Base-by-base conservation (phyloP, 495 filamentous ascomycete species). In the Penicillium desertorum region DNA sequence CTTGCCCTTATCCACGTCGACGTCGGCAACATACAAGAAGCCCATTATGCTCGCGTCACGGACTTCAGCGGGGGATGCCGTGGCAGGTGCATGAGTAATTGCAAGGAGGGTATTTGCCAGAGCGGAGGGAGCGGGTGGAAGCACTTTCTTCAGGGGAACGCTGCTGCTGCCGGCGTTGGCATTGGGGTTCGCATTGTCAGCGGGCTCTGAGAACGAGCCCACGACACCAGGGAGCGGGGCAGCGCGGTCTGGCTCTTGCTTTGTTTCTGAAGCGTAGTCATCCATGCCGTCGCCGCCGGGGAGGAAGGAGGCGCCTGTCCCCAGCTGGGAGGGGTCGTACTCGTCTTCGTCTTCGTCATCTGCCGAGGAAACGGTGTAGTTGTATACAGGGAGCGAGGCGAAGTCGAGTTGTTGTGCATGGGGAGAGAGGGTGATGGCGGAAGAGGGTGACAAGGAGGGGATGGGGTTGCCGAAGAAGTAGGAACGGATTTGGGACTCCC, bases 381-480 rank as follows among this genome's bases (percentile, higher is more conserved):
- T 85, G 76, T 87, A 96, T 39, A 98, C 80, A 3, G 78, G 79
- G 19, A 96, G 67, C 5, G 87, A 80, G 52, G 82, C 77, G 62
- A 91, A 95, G 56, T 88, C 83, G 10, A 93, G 79, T 45, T 86
- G 85, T 63, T 92, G 87, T 1, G 89, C 91, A 60, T 90, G 88
- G 0, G 94, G 94, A 23, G 88, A 95, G 4, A 99, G 77, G 0
- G 90, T 90, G 51, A 84, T 79, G 60, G 85, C 87, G 4, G 72
- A 66, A 43, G 71, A 66, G 10, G 73, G 68, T 0, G 73, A 68
- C 4, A 23, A 47, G 11, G 42, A 65, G 0, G 73, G 65, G 23
- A 73, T 73, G 0, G 79, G 59, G 57, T 87, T 86, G 3, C 94
- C 94, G 70, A 97, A 98, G 78, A 98, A 99, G 71, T 98, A 99